These are phyloP conservation scores for Psidium friedrichsthalianum DNA, from an alignment of 345 rosid genomes.

Conservation along the genomic window DNA sequence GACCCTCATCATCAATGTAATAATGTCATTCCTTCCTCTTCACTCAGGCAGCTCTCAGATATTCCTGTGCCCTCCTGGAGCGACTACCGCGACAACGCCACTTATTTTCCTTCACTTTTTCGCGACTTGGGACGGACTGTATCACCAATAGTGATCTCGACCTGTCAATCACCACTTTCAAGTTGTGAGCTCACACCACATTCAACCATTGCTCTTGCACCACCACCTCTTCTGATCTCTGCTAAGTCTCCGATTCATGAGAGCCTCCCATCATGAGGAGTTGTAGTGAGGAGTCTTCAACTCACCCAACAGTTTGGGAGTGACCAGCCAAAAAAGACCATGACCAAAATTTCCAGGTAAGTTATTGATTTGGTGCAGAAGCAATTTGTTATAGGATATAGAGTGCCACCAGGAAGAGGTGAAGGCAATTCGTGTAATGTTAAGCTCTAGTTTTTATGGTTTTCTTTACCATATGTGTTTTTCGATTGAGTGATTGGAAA, in stretches of 20 bases:
- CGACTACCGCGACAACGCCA: neutral
- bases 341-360: neutral
- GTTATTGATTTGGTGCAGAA: neutral
- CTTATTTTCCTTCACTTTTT: constrained; percentile 23
- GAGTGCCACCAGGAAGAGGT: neutral
- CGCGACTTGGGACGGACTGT: constrained; percentile 13
- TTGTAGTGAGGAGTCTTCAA: neutral
- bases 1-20: neutral
- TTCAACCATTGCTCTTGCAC: neutral
- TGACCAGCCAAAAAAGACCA: neutral
- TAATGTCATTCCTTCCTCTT: neutral
- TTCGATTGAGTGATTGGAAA: neutral
- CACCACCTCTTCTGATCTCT: neutral
- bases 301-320: neutral
- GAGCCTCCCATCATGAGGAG: neutral
- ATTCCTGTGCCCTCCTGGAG: neutral
- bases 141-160: constrained; percentile 12
- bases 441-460: neutral
- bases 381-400: neutral
- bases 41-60: neutral
- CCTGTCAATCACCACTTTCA: neutral
- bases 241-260: neutral
- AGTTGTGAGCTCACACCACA: neutral
- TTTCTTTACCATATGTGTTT: neutral
- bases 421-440: neutral